Conservation (phyloP, 257 asterid species). For the Ehretia macrophylla region DNA sequence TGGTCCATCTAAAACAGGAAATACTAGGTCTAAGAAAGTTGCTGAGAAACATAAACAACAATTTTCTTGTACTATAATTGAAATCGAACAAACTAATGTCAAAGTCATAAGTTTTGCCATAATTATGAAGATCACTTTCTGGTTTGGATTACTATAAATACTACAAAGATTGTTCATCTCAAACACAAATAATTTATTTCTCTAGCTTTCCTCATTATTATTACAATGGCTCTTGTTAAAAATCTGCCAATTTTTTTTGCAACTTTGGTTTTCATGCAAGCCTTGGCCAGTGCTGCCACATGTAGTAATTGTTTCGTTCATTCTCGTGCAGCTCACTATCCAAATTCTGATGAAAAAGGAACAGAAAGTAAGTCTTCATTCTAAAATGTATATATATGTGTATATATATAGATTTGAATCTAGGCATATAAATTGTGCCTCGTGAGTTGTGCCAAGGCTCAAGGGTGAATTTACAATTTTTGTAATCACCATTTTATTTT, state of each 20-base stretch:
- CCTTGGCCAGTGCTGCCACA: conserved; percentile 36
- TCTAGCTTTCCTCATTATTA: conserved; percentile 7
- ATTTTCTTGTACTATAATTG: background rate
- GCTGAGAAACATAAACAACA: conserved; percentile 13
- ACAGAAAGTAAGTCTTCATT: conserved; percentile 46
- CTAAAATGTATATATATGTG: background rate
- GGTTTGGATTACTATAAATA: conserved; percentile 36
- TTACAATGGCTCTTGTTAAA: conserved; percentile 26
- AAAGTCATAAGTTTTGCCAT: conserved; percentile 27
- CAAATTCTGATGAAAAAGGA: conserved; percentile 69
- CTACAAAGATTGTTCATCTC: conserved; percentile 9
- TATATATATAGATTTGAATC: no score
- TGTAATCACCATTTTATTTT: no score
- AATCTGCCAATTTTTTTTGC: conserved; percentile 21
- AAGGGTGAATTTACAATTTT: no score
- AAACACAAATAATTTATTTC: conserved; percentile 18
- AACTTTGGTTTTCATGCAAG: conserved; percentile 31
- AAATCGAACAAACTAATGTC: conserved; percentile 15
- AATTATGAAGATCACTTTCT: conserved; percentile 4
- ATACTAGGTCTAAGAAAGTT: conserved; percentile 22
- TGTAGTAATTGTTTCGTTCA: conserved; percentile 58
- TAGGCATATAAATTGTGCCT: no score
- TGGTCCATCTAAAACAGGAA: conserved; percentile 1
- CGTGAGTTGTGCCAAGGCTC: no score
- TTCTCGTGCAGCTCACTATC: conserved; percentile 67